These are phyloP conservation scores for Aspergillus panamensis DNA, from an alignment of 495 filamentous ascomycete genomes.

Conservation along the genomic window DNA sequence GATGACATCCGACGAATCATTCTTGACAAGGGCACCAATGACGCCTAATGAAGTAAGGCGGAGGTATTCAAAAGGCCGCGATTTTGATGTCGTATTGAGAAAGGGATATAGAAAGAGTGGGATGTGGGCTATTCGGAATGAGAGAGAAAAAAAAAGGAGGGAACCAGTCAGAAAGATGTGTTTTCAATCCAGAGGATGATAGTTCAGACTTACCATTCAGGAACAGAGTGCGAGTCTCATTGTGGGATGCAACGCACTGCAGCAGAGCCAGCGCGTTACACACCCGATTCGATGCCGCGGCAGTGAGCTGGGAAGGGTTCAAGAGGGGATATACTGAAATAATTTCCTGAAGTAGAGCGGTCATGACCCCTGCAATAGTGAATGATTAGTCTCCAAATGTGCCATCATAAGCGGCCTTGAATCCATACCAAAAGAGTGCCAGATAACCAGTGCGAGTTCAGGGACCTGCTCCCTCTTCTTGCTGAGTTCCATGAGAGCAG, in stretches of 20 bases:
- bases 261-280: conserved; percentile 96
- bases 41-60: conserved; percentile 97
- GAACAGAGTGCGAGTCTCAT: conserved; percentile 90
- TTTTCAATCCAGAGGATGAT: background rate
- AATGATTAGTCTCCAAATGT: conserved; percentile 21
- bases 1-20: conserved; percentile 97
- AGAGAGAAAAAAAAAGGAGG: background rate
- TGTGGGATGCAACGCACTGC: conserved; percentile 96
- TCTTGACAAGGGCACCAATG: conserved; percentile 97
- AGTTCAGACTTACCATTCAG: conserved; percentile 64
- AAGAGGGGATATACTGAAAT: conserved; percentile 97
- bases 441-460: conserved; percentile 92
- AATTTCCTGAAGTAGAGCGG: conserved; percentile 93
- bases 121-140: conserved; percentile 72
- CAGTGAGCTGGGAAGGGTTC: conserved; percentile 94
- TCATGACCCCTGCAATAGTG: conserved; percentile 81
- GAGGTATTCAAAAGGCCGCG: conserved; percentile 95
- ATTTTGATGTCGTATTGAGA: conserved; percentile 98
- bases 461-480: conserved; percentile 99
- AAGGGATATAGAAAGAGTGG: conserved; percentile 98
- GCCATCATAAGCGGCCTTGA: background rate
- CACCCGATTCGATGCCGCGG: conserved; percentile 92
- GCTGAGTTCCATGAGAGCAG: conserved; percentile 90
- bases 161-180: conserved; percentile 8
- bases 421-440: conserved; percentile 93